A percentile compares a stretch with the other conserved stretches of the same genome.
Conservation (phyloP, 345 rosid species). For the Brassica juncea region DNA sequence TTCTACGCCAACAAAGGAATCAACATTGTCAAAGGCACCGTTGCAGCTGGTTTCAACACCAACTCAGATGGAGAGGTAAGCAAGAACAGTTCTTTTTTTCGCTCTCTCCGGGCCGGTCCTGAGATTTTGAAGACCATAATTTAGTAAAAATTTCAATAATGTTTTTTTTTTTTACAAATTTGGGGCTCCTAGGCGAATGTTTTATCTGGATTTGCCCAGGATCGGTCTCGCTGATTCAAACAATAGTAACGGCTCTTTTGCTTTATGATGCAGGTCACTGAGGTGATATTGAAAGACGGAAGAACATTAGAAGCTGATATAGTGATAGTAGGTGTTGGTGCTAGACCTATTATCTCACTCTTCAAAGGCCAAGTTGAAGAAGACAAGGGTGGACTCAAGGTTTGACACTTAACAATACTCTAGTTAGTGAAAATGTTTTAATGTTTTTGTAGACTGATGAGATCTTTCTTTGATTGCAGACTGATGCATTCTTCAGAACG, state of each 20-base stretch:
- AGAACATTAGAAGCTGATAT: conserved; percentile 86
- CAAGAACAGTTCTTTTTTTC: background rate
- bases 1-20: conserved; percentile 77
- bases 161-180: no score
- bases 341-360: conserved; percentile 66
- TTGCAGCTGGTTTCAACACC: conserved; percentile 75
- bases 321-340: conserved; percentile 96
- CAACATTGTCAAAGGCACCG: conserved; percentile 74
- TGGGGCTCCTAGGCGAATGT: no score
- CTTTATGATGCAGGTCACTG: conserved; percentile 44
- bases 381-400: conserved; percentile 94
- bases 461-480: conserved; percentile 18
- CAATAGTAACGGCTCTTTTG: background rate
- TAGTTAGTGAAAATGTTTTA: background rate
- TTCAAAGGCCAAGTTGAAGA: conserved; percentile 93
- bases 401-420: background rate
- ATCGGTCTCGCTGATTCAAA: background rate
- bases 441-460: background rate
- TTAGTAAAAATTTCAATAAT: no score
- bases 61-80: conserved; percentile 72
- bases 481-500: conserved; percentile 43
- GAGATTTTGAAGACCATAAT: no score
- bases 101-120: background rate
- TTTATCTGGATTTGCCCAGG: no score
- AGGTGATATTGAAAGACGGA: conserved; percentile 84